Conservation (phyloP, 2,329 filamentous ascomycete genomes). For the Didymella lethalis region DNA sequence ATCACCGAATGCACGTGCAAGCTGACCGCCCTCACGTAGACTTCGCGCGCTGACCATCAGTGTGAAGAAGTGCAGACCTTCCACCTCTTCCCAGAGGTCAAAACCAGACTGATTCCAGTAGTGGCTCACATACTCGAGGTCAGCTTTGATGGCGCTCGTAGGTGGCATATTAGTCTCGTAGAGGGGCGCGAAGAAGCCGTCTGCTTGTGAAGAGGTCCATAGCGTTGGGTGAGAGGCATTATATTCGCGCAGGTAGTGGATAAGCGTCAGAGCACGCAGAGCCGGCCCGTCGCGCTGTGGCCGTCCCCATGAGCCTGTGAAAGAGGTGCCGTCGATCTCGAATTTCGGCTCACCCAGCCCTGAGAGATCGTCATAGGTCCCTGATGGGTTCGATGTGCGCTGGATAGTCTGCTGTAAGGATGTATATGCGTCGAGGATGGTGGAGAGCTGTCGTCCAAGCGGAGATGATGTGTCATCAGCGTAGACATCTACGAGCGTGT, state of each 20-base stretch:
- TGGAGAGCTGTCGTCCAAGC: conserved; percentile 37
- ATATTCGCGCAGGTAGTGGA: conserved; percentile 52
- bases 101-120: conserved; percentile 54
- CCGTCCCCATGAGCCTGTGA: conserved; percentile 52
- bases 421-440: conserved; percentile 45
- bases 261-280: conserved; percentile 53
- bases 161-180: conserved; percentile 50
- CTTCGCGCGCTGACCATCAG: conserved; percentile 50
- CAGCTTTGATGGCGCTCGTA: conserved; percentile 54
- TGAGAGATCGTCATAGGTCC: conserved; percentile 46
- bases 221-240: conserved; percentile 51
- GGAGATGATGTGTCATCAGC: conserved; percentile 40
- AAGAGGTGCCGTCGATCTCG: conserved; percentile 49
- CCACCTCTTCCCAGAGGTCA: conserved; percentile 58
- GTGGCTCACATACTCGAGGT: conserved; percentile 55
- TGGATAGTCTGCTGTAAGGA: conserved; percentile 49
- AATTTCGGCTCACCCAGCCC: conserved; percentile 57
- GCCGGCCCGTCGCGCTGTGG: conserved; percentile 57
- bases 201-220: conserved; percentile 38
- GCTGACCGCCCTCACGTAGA: conserved; percentile 45
- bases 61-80: conserved; percentile 54
- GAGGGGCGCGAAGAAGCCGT: conserved; percentile 45
- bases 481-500: conserved; percentile 53
- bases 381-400: conserved; percentile 51
- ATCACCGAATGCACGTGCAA: conserved; percentile 48